These are phyloP conservation scores for Phytophthora syringae DNA, from an alignment of 352 stramenopile genomes.

Conservation along the genomic window DNA sequence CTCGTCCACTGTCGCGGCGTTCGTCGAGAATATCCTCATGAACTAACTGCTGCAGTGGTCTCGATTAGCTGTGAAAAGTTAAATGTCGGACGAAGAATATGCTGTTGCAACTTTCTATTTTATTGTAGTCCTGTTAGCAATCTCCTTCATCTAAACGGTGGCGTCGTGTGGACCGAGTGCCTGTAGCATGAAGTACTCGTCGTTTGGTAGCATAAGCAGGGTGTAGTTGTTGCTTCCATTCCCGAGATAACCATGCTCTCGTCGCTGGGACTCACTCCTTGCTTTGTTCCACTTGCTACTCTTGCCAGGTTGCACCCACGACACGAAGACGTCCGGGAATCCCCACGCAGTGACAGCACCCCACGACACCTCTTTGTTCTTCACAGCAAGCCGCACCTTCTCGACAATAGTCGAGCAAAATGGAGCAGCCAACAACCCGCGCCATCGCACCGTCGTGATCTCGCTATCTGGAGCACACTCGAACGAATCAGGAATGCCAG, in stretches of 20 bases:
- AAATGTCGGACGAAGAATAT: neutral
- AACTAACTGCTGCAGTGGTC: too few relatives aligned
- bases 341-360: constrained; percentile 82
- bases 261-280: constrained; percentile 27
- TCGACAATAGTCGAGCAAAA: constrained; percentile 67
- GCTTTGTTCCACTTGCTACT: constrained; percentile 29
- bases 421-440: constrained; percentile 64
- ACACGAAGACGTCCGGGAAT: constrained; percentile 75
- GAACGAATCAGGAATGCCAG: constrained; percentile 47
- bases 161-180: constrained; percentile 71
- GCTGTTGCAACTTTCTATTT: constrained; percentile 17
- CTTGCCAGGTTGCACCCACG: constrained; percentile 60
- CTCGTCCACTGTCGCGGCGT: constrained; percentile 54
- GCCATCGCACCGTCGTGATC: constrained; percentile 70
- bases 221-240: constrained; percentile 85
- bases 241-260: constrained; percentile 78
- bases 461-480: constrained; percentile 41
- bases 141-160: constrained; percentile 47
- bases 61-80: neutral
- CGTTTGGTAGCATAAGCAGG: constrained; percentile 67
- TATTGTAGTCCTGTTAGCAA: constrained; percentile 14
- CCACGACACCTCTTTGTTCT: constrained; percentile 61
- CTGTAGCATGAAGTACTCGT: constrained; percentile 80
- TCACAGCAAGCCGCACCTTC: constrained; percentile 54
- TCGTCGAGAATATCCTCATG: constrained; percentile 66